A percentile compares a stretch with the other conserved stretches of the same genome.
phyloP scores from a whole-genome alignment of 345 rosid species.

The Euphorbia tirucalli region DNA sequence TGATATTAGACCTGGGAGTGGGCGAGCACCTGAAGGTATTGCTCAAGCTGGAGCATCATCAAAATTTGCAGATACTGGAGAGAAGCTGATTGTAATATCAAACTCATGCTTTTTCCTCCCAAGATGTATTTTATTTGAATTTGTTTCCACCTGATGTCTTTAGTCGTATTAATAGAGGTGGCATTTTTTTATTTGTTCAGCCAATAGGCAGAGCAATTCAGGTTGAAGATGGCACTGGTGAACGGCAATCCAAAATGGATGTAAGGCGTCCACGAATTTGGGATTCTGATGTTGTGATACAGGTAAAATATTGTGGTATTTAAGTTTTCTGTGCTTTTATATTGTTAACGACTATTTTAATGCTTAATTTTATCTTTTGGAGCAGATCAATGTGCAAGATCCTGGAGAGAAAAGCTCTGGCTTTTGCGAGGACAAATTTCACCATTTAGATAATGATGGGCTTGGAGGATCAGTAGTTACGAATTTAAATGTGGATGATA shows the following conservation, averaged over 20 bases:
- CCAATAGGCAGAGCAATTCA: slow-evolving; percentile 60
- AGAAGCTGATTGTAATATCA: slow-evolving; percentile 23
- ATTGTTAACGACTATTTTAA: neutral
- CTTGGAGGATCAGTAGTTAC: slow-evolving; percentile 24
- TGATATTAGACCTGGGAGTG: slow-evolving; percentile 19
- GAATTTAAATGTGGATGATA: slow-evolving; percentile 18
- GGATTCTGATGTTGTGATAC: slow-evolving; percentile 68
- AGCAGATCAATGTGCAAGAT: slow-evolving; percentile 54
- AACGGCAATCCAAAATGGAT: slow-evolving; percentile 54
- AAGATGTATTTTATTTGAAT: neutral
- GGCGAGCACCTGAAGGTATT: slow-evolving; percentile 21
- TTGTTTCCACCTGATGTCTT: neutral
- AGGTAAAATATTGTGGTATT: slow-evolving; percentile 37
- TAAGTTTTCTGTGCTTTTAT: slow-evolving; percentile 13
- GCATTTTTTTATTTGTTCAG: slow-evolving; percentile 25
- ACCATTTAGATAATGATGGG: slow-evolving; percentile 16
- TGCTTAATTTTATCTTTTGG: slow-evolving; percentile 25
- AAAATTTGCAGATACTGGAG: slow-evolving; percentile 23
- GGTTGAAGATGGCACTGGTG: slow-evolving; percentile 46
- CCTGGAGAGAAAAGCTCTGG: slow-evolving; percentile 34
- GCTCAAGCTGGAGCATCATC: slow-evolving; percentile 14
- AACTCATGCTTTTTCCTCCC: neutral
- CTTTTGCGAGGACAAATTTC: slow-evolving; percentile 27
- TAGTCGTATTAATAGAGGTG: neutral
- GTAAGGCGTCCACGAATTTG: slow-evolving; percentile 32